phyloP scores from a whole-genome alignment of 768 basidiomycete genomes.

The Cystobasidium ongulense region DNA sequence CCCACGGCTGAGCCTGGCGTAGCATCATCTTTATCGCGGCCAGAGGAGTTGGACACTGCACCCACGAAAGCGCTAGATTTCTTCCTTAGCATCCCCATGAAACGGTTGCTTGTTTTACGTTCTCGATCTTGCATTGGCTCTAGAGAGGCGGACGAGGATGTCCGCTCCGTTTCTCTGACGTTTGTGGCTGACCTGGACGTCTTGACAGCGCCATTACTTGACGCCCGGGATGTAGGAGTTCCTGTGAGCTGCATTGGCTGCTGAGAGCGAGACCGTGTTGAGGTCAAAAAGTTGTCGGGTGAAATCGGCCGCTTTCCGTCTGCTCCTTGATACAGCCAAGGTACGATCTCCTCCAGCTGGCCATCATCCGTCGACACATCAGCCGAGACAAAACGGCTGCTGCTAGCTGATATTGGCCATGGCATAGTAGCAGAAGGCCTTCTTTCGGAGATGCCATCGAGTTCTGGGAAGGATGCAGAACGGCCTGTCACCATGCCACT shows the following conservation, averaged over 20 bases:
- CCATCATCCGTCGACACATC: conserved; percentile 24
- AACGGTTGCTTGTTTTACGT: conserved; percentile 10
- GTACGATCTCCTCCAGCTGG: conserved; percentile 33
- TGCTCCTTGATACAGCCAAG: conserved; percentile 31
- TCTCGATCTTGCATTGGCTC: not conserved
- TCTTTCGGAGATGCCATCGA: not conserved
- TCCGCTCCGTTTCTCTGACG: not conserved
- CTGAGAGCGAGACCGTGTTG: not conserved
- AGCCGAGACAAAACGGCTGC: not conserved
- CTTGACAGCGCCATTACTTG: not conserved
- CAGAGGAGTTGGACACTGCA: not conserved
- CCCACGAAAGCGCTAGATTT: conserved; percentile 14
- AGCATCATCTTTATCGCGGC: not conserved
- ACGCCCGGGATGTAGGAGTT: not conserved
- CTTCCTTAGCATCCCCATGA: conserved; percentile 28
- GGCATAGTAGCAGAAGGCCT: not conserved
- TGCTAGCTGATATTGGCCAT: not conserved
- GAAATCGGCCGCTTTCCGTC: not conserved
- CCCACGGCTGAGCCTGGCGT: not conserved
- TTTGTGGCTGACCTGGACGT: not conserved
- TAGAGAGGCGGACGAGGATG: not conserved
- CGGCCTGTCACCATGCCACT: conserved; percentile 13
- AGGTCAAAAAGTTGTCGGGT: not conserved
- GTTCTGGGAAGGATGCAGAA: conserved; percentile 9
- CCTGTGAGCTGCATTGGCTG: not conserved